Percentiles rank a stretch among this genome's conserved stretches.
Conservation (phyloP, 306 rosid genomes). For the Cicer pinnatifidum region DNA sequence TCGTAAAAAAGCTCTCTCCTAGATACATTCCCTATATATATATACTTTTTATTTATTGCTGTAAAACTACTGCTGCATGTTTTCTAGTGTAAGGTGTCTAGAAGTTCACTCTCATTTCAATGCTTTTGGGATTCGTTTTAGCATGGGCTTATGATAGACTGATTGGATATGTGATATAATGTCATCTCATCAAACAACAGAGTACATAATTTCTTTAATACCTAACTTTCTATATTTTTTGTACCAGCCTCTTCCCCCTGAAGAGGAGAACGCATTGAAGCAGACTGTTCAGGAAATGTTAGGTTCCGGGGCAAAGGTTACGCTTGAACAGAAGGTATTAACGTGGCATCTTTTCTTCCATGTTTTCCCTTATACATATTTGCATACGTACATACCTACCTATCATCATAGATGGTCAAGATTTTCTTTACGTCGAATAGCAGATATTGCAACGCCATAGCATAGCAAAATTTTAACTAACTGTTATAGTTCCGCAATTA, state of each 20-base stretch:
- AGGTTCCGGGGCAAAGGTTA: conserved; percentile 76
- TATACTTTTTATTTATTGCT: neutral
- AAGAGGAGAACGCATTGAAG: conserved; percentile 89
- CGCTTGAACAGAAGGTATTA: conserved; percentile 85
- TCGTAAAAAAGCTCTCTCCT: neutral
- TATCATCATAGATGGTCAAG: neutral
- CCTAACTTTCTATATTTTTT: conserved; percentile 35
- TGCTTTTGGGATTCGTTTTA: conserved; percentile 15
- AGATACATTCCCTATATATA: neutral
- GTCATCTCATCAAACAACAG: conserved; percentile 6
- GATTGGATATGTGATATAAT: conserved; percentile 18
- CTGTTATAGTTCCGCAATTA: no score
- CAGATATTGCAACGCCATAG: no score
- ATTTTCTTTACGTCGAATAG: neutral
- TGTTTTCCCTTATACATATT: neutral
- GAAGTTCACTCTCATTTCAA: neutral
- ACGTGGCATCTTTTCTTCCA: neutral
- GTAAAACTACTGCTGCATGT: conserved; percentile 8
- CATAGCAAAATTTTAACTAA: no score
- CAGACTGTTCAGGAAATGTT: conserved; percentile 76
- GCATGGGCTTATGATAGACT: conserved; percentile 30
- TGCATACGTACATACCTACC: neutral
- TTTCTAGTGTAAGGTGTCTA: neutral
- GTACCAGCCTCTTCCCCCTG: conserved; percentile 78
- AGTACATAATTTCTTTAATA: conserved; percentile 6